These are phyloP conservation scores for Hippophae tibetana DNA, from an alignment of 306 rosid species.

Conservation along the genomic window DNA sequence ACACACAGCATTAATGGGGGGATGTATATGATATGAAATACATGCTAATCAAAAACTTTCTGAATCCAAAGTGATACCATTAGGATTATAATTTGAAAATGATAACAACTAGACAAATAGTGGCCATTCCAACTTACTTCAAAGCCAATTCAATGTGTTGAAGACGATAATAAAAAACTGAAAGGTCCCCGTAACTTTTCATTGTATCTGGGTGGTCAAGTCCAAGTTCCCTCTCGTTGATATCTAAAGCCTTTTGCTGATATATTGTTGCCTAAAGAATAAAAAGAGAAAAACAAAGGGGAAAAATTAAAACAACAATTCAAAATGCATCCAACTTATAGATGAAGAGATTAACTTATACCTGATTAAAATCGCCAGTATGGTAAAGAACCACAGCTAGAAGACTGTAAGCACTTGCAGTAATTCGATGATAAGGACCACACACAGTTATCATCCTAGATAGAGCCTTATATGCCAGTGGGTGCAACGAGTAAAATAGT, in stretches of 20 bases:
- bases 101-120: conserved; percentile 11
- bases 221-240: conserved; percentile 94
- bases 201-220: conserved; percentile 97
- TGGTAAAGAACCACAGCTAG: conserved; percentile 97
- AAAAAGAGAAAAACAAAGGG: background rate
- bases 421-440: conserved; percentile 92
- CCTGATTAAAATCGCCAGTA: conserved; percentile 98
- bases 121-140: conserved; percentile 48
- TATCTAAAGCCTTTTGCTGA: conserved; percentile 91
- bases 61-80: no score
- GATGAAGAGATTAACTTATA: background rate
- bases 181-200: conserved; percentile 99
- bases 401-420: conserved; percentile 95
- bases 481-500: conserved; percentile 15
- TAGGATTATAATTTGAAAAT: background rate
- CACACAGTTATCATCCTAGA: conserved; percentile 87
- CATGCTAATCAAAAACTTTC: background rate
- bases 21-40: background rate
- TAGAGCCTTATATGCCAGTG: conserved; percentile 47
- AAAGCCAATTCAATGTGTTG: conserved; percentile 91
- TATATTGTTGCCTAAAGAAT: conserved; percentile 76
- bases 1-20: conserved; percentile 17
- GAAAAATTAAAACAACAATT: background rate
- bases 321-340: no score
- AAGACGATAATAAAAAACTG: conserved; percentile 90